Percentiles rank a stretch among this genome's conserved stretches.
phyloP scores from a whole-genome alignment of 2,329 filamentous ascomycete genomes.

The Triangularia setosa region DNA sequence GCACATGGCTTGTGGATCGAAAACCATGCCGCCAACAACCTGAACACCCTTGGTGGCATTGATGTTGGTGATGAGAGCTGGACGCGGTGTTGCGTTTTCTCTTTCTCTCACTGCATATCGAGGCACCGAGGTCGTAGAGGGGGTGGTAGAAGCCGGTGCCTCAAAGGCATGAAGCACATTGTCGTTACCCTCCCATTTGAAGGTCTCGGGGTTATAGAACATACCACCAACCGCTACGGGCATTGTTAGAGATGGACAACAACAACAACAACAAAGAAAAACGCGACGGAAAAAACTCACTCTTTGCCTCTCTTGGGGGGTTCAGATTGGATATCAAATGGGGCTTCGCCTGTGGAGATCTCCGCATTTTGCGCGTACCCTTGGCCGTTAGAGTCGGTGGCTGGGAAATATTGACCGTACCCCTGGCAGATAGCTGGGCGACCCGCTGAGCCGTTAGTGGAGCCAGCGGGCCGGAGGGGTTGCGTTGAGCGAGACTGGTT shows the following conservation, averaged over 20 bases:
- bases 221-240: constrained; percentile 80
- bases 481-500: constrained; percentile 57
- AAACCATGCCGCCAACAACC: constrained; percentile 96
- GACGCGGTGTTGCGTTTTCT: constrained; percentile 56
- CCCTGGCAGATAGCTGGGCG: constrained; percentile 48
- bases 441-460: constrained; percentile 54
- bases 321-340: constrained; percentile 84
- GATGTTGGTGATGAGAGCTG: constrained; percentile 89
- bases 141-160: constrained; percentile 51
- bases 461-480: constrained; percentile 52
- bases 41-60: constrained; percentile 81
- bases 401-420: constrained; percentile 42
- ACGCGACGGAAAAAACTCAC: constrained; percentile 48
- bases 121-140: constrained; percentile 46
- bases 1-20: constrained; percentile 94
- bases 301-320: constrained; percentile 70
- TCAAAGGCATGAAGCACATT: constrained; percentile 79
- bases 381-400: constrained; percentile 47
- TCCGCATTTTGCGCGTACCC: constrained; percentile 43
- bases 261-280: background rate
- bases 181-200: constrained; percentile 95
- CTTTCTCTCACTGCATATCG: constrained; percentile 48
- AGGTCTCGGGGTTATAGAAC: constrained; percentile 86
- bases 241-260: constrained; percentile 9
- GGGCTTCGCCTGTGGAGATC: constrained; percentile 65